A percentile compares a stretch with the other conserved stretches of the same genome.
Conservation (phyloP, 257 asterid species). For the Rauvolfia tetraphylla region DNA sequence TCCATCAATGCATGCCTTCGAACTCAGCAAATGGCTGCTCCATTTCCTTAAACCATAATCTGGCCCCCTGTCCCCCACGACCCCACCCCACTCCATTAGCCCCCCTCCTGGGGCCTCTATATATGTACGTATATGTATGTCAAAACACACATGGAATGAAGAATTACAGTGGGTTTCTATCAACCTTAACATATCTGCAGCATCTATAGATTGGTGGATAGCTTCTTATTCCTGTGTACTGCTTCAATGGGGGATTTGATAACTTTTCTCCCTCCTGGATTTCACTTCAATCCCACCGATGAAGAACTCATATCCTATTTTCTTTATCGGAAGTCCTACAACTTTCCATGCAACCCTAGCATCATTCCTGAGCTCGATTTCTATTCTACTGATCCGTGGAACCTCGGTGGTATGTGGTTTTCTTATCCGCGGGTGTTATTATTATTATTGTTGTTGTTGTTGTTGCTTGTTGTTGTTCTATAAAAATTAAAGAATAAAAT, state of each 20-base stretch:
- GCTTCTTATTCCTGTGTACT: no score
- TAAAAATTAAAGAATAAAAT: no score
- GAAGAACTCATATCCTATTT: conserved; percentile 40
- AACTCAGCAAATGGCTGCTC: no score
- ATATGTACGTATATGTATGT: background rate
- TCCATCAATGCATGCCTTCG: no score
- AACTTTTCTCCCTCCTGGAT: conserved; percentile 46
- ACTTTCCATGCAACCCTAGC: conserved; percentile 28
- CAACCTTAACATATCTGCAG: background rate
- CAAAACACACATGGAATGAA: background rate
- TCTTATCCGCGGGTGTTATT: no score
- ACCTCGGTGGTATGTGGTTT: conserved; percentile 30
- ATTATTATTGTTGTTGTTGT: no score
- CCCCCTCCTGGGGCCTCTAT: background rate
- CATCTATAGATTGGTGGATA: no score
- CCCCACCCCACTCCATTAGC: no score
- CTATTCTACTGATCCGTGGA: conserved; percentile 36
- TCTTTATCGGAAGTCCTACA: conserved; percentile 28
- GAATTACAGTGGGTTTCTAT: background rate
- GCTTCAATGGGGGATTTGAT: conserved; percentile 24
- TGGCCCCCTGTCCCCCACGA: no score
- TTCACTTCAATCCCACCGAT: conserved; percentile 49
- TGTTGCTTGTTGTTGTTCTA: no score
- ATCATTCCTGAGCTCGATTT: conserved; percentile 42
- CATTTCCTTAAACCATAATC: no score